Evolutionary conservation across 164 flowering plant species (phyloP), one percentile per base, ranked within the genome.

Genomic region (Litsea cubeba): DNA sequence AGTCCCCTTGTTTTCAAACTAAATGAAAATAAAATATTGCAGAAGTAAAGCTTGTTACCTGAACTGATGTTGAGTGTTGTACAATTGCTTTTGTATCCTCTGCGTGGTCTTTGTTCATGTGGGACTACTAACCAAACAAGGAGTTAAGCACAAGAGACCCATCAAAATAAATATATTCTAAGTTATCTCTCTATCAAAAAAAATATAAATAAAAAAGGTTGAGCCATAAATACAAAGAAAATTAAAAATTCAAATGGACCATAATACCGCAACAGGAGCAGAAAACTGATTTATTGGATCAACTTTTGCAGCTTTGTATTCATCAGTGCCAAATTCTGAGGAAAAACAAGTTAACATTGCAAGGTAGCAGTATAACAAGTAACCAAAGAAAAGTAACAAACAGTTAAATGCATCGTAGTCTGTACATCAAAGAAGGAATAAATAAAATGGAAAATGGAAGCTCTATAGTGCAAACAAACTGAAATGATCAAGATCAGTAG

Each of bases 21-120:
- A 69, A 49, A 71, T 26, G 51, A 62, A 35, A 30, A 30, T n/a
- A 50, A 6, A 11, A 73, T 25, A 25, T 65, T 40, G 22, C 73
- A 71, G 64, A 71, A 58, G 30, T 20, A 65, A 17, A 1, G 15
- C 0, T 26, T 14, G 67, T 77, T 89, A 95, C 97, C 87, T 84
- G 90, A 75, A 93, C 78, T 51, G 93, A 87, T 17, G 96, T 91
- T 64, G 87, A 81, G 76, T 90, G 88, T 68, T 87, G 92, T 75
- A 93, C 99, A 64, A 95, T 91, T 68, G 83, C 78, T 79, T 84
- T 93, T 63, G 98, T 95, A 76, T 95, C 99, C 63, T 95, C 97
- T 71, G 78, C 87, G 81, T 95, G 99, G 82, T 95, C 99, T 71
- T 78, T 90, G 74, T 95, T 95, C 99, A 95, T 95, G 85, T 95